These are phyloP conservation scores for Cyberlindnera saturnus DNA, from an alignment of 805 yeast genomes.

Conservation along the genomic window DNA sequence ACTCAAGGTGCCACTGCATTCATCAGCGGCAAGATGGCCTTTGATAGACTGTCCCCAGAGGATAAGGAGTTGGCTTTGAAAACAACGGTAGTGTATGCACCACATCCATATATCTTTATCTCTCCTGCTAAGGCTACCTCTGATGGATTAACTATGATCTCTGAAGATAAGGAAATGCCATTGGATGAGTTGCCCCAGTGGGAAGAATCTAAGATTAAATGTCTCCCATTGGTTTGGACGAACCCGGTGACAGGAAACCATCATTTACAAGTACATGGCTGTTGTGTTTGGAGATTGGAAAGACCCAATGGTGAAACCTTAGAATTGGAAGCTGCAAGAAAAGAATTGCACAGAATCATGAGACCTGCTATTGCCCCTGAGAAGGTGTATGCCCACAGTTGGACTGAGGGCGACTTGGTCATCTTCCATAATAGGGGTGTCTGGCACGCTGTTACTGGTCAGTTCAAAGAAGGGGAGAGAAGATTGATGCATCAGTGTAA, in stretches of 20 bases:
- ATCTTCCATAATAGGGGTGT: slow-evolving; percentile 86
- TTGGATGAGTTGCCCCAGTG: slow-evolving; percentile 72
- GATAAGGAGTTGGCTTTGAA: slow-evolving; percentile 69
- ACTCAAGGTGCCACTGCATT: slow-evolving; percentile 89
- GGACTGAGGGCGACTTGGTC: slow-evolving; percentile 81
- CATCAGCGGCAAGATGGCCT: slow-evolving; percentile 79
- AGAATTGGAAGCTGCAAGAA: slow-evolving; percentile 68
- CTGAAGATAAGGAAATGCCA: slow-evolving; percentile 67
- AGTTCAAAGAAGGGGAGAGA: slow-evolving; percentile 68
- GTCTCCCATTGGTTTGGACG: slow-evolving; percentile 85
- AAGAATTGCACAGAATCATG: slow-evolving; percentile 67
- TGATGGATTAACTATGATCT: slow-evolving; percentile 82
- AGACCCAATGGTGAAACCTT: slow-evolving; percentile 51
- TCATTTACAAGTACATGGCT: slow-evolving; percentile 83
- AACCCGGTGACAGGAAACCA: slow-evolving; percentile 81
- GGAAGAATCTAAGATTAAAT: slow-evolving; percentile 75
- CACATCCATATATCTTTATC: slow-evolving; percentile 86
- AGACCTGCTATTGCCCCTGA: slow-evolving; percentile 78
- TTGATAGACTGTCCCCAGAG: slow-evolving; percentile 55
- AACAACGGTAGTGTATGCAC: slow-evolving; percentile 84
- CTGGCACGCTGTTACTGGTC: slow-evolving; percentile 91
- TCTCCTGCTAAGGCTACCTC: slow-evolving; percentile 75
- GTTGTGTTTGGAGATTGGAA: slow-evolving; percentile 66
- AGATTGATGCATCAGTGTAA: slow-evolving; percentile 93
- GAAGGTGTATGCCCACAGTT: slow-evolving; percentile 71